Conservation (phyloP, 2,329 filamentous ascomycete species). For the Cladosporium austrohemisphaericum region DNA sequence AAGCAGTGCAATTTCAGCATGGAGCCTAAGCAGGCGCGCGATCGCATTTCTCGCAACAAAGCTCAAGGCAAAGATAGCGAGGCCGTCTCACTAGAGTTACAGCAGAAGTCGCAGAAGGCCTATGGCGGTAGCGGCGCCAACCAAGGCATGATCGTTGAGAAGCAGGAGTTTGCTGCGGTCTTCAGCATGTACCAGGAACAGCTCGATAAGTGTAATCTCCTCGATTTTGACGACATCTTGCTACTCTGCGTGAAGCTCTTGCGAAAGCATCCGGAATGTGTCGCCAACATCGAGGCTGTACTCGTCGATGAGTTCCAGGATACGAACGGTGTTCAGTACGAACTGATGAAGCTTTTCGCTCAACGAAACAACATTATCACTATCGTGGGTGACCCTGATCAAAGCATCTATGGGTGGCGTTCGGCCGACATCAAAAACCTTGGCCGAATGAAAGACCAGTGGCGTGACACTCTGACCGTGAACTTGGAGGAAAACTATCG, state of each 20-base stretch:
- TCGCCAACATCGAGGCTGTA: slow-evolving; percentile 84
- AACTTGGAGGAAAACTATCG: slow-evolving; percentile 92
- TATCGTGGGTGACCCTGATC: slow-evolving; percentile 92
- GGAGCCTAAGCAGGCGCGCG: slow-evolving; percentile 66
- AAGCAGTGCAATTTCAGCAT: slow-evolving; percentile 61
- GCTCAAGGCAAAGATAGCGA: slow-evolving; percentile 51
- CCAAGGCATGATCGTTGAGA: slow-evolving; percentile 47
- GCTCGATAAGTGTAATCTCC: slow-evolving; percentile 69
- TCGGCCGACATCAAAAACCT: slow-evolving; percentile 90
- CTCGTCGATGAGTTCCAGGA: slow-evolving; percentile 98
- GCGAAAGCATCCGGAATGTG: slow-evolving; percentile 68
- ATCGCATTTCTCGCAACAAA: slow-evolving; percentile 68
- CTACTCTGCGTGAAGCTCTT: slow-evolving; percentile 79
- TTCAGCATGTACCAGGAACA: slow-evolving; percentile 76
- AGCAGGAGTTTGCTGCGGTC: slow-evolving; percentile 62
- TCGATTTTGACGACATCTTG: slow-evolving; percentile 93
- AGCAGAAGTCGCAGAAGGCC: not conserved
- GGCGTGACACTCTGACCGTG: slow-evolving; percentile 73
- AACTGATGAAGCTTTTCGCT: slow-evolving; percentile 85
- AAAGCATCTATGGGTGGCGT: slow-evolving; percentile 96
- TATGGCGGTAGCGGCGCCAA: not conserved
- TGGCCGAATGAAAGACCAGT: slow-evolving; percentile 70
- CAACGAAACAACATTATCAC: slow-evolving; percentile 72
- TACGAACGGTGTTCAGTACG: slow-evolving; percentile 91
- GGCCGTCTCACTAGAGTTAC: slow-evolving; percentile 33